These are phyloP conservation scores for Ligustrum vulgare DNA, from an alignment of 257 asterid genomes.

Conservation along the genomic window DNA sequence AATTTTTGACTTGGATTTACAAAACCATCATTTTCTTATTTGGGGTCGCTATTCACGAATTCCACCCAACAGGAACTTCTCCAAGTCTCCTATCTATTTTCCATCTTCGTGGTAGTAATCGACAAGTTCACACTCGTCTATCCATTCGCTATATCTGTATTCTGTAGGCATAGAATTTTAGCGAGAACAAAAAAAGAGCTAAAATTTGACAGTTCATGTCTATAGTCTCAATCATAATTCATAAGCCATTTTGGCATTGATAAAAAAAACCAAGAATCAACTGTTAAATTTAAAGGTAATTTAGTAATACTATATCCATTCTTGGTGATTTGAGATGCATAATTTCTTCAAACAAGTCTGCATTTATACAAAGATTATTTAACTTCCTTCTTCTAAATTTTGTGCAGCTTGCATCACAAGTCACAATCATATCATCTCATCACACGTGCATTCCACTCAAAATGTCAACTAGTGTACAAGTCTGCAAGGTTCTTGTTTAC, in stretches of 20 bases:
- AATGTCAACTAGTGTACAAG: not conserved
- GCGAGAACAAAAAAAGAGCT: not conserved
- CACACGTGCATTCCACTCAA: not conserved
- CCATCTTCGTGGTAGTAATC: conserved; percentile 70
- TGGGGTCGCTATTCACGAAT: too few relatives aligned
- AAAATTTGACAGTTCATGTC: not conserved
- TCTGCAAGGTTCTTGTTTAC: too few relatives aligned
- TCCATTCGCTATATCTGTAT: conserved; percentile 93
- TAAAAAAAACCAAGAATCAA: too few relatives aligned
- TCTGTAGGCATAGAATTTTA: not conserved
- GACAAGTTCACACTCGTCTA: conserved; percentile 92
- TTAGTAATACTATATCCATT: not conserved
- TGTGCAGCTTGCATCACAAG: not conserved
- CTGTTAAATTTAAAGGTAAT: not conserved
- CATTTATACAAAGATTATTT: not conserved
- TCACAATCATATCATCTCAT: not conserved
- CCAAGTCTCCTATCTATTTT: conserved; percentile 23
- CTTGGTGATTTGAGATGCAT: not conserved
- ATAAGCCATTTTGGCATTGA: too few relatives aligned
- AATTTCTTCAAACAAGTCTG: not conserved
- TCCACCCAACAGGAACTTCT: too few relatives aligned
- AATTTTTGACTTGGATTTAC: too few relatives aligned
- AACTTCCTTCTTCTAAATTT: not conserved
- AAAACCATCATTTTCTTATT: too few relatives aligned
- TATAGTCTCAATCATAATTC: too few relatives aligned